Conservation (phyloP, 768 basidiomycete genomes). For the Kondoa subrosea region DNA sequence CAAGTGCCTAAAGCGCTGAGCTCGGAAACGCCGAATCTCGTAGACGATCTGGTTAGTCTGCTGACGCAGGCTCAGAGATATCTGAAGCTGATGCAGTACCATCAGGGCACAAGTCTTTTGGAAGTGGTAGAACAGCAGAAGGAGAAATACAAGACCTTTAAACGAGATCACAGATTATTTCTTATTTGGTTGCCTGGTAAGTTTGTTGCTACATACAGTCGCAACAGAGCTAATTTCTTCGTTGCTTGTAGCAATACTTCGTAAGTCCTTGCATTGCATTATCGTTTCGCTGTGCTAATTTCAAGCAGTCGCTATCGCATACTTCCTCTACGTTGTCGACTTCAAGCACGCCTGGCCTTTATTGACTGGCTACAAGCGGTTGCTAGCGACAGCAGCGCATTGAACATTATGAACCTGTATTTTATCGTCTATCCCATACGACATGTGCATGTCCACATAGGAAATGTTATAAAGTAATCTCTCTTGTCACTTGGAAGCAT, state of each 20-base stretch:
- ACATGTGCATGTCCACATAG: no score
- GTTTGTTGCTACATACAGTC: no score
- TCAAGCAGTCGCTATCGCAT: background rate
- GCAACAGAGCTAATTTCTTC: no score
- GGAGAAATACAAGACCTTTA: constrained; percentile 7
- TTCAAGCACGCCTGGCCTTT: background rate
- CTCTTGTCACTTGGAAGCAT: no score
- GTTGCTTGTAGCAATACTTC: no score
- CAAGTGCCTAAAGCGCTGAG: constrained; percentile 7
- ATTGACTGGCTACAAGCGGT: background rate
- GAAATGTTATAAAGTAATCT: no score
- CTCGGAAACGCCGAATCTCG: constrained; percentile 1
- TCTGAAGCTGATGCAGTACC: background rate
- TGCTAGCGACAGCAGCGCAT: no score
- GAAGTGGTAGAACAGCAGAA: background rate
- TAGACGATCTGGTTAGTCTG: constrained; percentile 9
- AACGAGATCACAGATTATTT: constrained; percentile 11
- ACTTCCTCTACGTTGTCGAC: background rate
- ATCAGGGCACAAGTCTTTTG: background rate
- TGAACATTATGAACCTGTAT: no score
- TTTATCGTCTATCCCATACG: no score
- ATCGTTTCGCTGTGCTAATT: background rate
- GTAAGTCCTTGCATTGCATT: background rate
- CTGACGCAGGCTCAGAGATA: background rate
- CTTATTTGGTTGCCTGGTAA: constrained; percentile 19